Base-by-base conservation (phyloP, 164 flowering plant genomes). In the Aristolochia californica region DNA sequence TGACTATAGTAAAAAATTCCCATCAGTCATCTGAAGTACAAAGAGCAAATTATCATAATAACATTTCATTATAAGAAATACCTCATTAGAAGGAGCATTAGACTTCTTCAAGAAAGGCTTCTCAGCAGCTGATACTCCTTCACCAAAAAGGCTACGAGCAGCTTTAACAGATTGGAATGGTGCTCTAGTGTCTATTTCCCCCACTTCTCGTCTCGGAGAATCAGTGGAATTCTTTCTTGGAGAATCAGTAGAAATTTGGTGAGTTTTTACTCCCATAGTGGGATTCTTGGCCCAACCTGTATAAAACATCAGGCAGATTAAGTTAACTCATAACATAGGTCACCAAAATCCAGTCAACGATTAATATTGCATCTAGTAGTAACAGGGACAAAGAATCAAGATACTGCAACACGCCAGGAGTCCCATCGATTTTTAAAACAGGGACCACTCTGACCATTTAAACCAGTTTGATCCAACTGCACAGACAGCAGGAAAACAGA, bases 111-210 rank as follows among this genome's bases (percentile, higher is more conserved):
- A 62, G 38, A 67, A 55, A 59, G 78, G 70, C 57, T 75, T 83
- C 66, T 78, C 97, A 63, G 87, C 89, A 13, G 90, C 78, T 61
- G 78, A 74, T 53, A 91, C 79, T 65, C 82, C 91, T 79, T 85
- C 88, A 40, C 94, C 97, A 67, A 93, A 93, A 56, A 89, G 73
- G 68, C 72, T 77, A 63, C 87, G 94, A 43, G 97, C 98, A 74
- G 85, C 98, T 81, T 82, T 93, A 60, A 93, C 98, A 63, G 98
- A 93, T 57, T 85, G 89, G 75, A 93, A 89, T 34, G 98, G 98
- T 48, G 97, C 83, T 18, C 97, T 81, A n/a, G 98, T 93, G 72
- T 93, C 97, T 57, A 93, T 84, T 74, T 93, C 98, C 43, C 97
- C 97, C 25, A 87, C 88, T 74, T 73, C 87, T 17, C 56, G 80